Evolutionary conservation across 2,329 filamentous ascomycete genomes (phyloP), one percentile per base, ranked within the genome.

Genomic region (Trichophyton verrucosum): DNA sequence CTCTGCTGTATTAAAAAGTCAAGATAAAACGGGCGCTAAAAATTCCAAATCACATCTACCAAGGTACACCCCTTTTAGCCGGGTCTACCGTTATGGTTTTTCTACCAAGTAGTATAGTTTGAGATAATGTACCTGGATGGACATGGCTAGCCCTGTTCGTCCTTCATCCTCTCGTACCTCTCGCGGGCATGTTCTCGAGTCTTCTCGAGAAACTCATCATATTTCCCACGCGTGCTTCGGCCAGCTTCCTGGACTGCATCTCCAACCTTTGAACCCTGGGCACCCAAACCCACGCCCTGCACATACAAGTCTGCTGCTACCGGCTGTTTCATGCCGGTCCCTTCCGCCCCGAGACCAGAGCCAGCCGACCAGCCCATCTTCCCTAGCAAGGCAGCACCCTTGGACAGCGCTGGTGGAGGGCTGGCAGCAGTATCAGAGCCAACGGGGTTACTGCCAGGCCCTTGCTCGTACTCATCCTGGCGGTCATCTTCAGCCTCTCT

Each of bases 281-380:
- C 78, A 5, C 78, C 78, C 38, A 80, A 64, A 3, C 78, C 78
- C 1, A 80, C 78, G 24, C 78, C 77, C 60, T 78, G 76, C 3
- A 74, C 77, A 64, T 80, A 80, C 9, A 79, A 69, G 42, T 80
- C 76, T 4, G 77, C 77, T 11, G 74, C 69, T 59, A 80, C 77
- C 0, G 77, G 76, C 1, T 73, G 75, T 0, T 74, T 77, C 66
- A 78, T 75, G 20, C 78, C 78, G 1, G 75, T 76, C 1, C 77
- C 77, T 63, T 77, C 72, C 3, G 76, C 77, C 46, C 78, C 78
- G 8, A 80, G 70, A 1, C 78, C 78, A 58, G 75, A 71, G 0
- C 78, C 78, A 3, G 72, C 75, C 1, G 73, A 74, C 75, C 78
- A 80, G 17, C 78, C 78, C 78, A 80, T 80, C 62, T 79, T 80